Evolutionary conservation across 2,329 filamentous ascomycete genomes (phyloP).

Genomic region (Coniochaeta sp.): DNA sequence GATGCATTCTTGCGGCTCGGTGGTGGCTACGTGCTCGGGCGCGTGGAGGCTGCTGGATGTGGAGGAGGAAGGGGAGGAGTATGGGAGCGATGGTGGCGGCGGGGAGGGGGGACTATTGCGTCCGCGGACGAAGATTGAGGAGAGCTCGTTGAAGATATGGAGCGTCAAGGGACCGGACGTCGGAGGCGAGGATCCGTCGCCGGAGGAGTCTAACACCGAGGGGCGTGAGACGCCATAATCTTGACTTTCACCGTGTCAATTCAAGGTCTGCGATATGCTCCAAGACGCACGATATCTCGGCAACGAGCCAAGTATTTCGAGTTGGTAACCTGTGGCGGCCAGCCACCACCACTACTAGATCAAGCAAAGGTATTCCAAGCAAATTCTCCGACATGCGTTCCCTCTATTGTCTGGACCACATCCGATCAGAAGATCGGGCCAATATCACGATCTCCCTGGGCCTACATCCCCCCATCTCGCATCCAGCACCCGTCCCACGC

Average conservation of each 20-base stretch:
- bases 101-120: slow-evolving; percentile 6
- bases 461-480: slow-evolving; percentile 32
- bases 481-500: slow-evolving; percentile 45
- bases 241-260: not conserved
- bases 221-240: not conserved
- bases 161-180: slow-evolving; percentile 19
- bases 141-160: slow-evolving; percentile 41
- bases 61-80: slow-evolving; percentile 11
- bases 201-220: not conserved
- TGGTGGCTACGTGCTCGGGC: slow-evolving; percentile 49
- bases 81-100: slow-evolving; percentile 4
- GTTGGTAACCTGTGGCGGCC: not conserved
- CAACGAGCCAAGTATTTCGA: no score
- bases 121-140: slow-evolving; percentile 17
- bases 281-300: no score
- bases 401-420: not conserved
- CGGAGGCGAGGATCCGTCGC: not conserved
- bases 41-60: slow-evolving; percentile 36
- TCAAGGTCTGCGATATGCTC: not conserved
- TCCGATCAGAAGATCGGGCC: not conserved
- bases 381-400: not conserved
- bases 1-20: slow-evolving; percentile 47
- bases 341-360: not conserved
- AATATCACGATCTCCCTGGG: not conserved
- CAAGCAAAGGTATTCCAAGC: not conserved